Percentiles rank a stretch among this genome's conserved stretches.
These are phyloP conservation scores for Ligustrum vulgare DNA, from an alignment of 257 asterid genomes.

Conservation along the genomic window DNA sequence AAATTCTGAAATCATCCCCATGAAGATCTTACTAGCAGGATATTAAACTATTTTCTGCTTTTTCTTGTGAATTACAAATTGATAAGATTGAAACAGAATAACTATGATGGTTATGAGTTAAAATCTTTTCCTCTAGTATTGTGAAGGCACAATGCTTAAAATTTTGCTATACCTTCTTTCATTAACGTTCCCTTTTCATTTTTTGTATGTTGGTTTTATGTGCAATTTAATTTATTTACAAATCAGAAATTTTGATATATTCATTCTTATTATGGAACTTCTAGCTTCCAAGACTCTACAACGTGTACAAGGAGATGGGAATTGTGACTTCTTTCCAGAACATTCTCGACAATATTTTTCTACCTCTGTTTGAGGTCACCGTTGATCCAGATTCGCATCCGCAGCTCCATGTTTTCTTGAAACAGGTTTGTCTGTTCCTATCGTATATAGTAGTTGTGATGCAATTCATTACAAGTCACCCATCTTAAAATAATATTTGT, in stretches of 20 bases:
- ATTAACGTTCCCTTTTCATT: background rate
- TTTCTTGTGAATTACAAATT: background rate
- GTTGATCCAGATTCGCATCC: conserved; percentile 98
- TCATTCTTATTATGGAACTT: conserved; percentile 26
- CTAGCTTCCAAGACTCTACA: conserved; percentile 98
- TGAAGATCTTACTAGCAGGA: background rate
- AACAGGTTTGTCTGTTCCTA: conserved; percentile 58
- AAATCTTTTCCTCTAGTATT: background rate
- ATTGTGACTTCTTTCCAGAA: conserved; percentile 96
- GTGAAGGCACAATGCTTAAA: background rate
- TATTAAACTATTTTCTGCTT: background rate
- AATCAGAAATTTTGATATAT: conserved; percentile 21
- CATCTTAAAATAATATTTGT: background rate
- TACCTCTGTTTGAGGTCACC: conserved; percentile 94
- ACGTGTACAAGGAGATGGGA: conserved; percentile 97
- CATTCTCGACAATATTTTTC: conserved; percentile 91
- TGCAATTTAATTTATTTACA: background rate
- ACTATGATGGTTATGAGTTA: background rate
- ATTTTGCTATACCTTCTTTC: background rate
- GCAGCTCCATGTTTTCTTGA: conserved; percentile 85
- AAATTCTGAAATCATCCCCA: background rate
- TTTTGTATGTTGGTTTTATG: background rate
- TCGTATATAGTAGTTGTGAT: conserved; percentile 2
- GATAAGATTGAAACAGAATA: background rate
- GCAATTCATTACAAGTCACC: conserved; percentile 6